Conservation (phyloP, 805 yeast genomes). For the Wickerhamia fluorescens region DNA sequence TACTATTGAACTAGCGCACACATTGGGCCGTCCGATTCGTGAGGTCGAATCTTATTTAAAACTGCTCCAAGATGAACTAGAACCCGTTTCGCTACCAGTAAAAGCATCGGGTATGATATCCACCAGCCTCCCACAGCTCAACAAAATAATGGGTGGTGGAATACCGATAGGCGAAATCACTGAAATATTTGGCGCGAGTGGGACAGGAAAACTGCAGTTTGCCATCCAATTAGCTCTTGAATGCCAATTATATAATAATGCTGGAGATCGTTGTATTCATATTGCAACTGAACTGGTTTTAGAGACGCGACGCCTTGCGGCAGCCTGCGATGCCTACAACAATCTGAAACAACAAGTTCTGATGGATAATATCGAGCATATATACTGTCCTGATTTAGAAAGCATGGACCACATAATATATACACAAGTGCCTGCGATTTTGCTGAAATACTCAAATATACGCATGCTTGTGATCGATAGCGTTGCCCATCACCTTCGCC, state of each 20-base stretch:
- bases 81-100: no score
- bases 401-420: constrained; percentile 65
- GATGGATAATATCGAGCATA: constrained; percentile 39
- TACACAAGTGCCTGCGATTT: constrained; percentile 59
- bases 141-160: constrained; percentile 24
- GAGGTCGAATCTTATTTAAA: constrained; percentile 18
- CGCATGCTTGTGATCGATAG: constrained; percentile 66
- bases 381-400: constrained; percentile 61
- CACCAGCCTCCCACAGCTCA: constrained; percentile 22
- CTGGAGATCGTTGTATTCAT: constrained; percentile 40
- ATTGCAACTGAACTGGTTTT: constrained; percentile 65
- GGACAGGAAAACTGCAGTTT: constrained; percentile 82
- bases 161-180: constrained; percentile 29
- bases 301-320: constrained; percentile 53
- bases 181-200: constrained; percentile 79
- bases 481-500: constrained; percentile 72
- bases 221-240: constrained; percentile 57
- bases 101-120: no score
- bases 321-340: constrained; percentile 12
- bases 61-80: constrained; percentile 6
- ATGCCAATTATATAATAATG: constrained; percentile 33
- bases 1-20: constrained; percentile 11
- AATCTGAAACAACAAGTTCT: constrained; percentile 7
- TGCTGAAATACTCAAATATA: constrained; percentile 2
- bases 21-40: constrained; percentile 17